Percentiles rank a stretch among this genome's conserved stretches.
Evolutionary conservation across 2,329 filamentous ascomycete species (phyloP).

Genomic region (Pyrenochaeta sp.): DNA sequence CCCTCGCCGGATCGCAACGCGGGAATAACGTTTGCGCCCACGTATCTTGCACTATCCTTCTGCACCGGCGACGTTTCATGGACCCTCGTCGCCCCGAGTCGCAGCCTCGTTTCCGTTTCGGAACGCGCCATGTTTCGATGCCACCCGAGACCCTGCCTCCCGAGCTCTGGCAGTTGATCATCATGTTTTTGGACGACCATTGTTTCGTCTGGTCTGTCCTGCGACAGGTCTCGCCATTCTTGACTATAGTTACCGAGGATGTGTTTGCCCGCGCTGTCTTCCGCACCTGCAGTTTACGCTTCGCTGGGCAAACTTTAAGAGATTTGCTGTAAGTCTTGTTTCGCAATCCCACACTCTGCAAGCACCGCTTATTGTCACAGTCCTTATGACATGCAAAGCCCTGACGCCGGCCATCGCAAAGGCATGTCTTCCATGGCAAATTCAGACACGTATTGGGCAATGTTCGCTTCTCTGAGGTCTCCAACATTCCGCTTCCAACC

Average conservation of each 20-base stretch:
- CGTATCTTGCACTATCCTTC: constrained; percentile 2
- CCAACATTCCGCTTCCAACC: constrained; percentile 30
- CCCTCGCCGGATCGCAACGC: constrained; percentile 18
- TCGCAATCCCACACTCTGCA: constrained; percentile 7
- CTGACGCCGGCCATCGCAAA: not conserved
- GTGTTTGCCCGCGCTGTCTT: constrained; percentile 24
- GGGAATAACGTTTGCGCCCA: constrained; percentile 20
- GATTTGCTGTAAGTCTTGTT: constrained; percentile 23
- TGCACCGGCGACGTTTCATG: constrained; percentile 10
- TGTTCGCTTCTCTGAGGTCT: constrained; percentile 2
- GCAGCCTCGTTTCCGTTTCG: constrained; percentile 17
- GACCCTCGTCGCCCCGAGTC: constrained; percentile 12
- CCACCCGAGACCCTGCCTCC: constrained; percentile 19
- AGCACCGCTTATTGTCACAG: constrained; percentile 14
- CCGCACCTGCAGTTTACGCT: constrained; percentile 24
- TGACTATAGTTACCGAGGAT: constrained; percentile 23
- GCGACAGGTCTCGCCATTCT: constrained; percentile 23
- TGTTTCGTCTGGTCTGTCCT: constrained; percentile 33
- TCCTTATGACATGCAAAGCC: constrained; percentile 8
- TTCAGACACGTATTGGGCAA: not conserved
- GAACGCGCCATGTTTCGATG: constrained; percentile 18
- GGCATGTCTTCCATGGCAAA: not conserved
- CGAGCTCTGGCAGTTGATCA: constrained; percentile 26
- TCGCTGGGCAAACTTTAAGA: constrained; percentile 23
- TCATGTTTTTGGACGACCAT: constrained; percentile 22